Evolutionary conservation across 2,329 filamentous ascomycete species (phyloP), one percentile per base, ranked within the genome.

Genomic region (Westerdykella ornata): DNA sequence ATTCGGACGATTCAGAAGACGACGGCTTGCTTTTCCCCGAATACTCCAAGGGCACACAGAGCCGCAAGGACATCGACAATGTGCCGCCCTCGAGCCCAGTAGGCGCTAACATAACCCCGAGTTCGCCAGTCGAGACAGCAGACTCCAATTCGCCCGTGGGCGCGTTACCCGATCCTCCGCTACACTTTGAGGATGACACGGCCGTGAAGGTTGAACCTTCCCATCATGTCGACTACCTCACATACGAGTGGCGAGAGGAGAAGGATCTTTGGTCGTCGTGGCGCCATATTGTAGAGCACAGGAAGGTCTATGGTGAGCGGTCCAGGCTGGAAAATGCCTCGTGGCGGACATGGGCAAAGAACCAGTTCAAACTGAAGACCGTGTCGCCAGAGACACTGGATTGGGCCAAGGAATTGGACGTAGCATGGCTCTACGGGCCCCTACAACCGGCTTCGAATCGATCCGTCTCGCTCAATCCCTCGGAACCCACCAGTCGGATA

Each of bases 331-430:
- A 97, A 66, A 97, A 98, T 66, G 92, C 92, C 3, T 95, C 88
- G 0, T 98, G 92, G 92, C 78, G 92, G 62, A 92, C 88, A 1
- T 97, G 92, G 92, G 85, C 87, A 62, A 97, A 97, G 68, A 77
- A 85, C 37, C 94, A 94, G 68, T 84, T 94, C 65, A 80, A 84
- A 31, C 73, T 97, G 37, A 83, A 81, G 61, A 97, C 90, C 0
- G 81, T 97, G 16, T 88, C 88, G 6, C 88, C 92, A 3, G 89
- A 96, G 66, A 86, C 84, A 2, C 72, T 98, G 42, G 95, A 97
- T 68, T 98, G 92, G 90, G 94, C 96, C 45, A 98, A 97, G 65
- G 92, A 97, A 57, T 92, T 85, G 63, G 90, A 98, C 66, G 88
- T 96, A 22, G 96, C 90, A 35, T 98, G 90, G 92, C 74, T 98